Evolutionary conservation across 1,284 basidiomycete species (phyloP).

Genomic region (Volvariella volvacea): DNA sequence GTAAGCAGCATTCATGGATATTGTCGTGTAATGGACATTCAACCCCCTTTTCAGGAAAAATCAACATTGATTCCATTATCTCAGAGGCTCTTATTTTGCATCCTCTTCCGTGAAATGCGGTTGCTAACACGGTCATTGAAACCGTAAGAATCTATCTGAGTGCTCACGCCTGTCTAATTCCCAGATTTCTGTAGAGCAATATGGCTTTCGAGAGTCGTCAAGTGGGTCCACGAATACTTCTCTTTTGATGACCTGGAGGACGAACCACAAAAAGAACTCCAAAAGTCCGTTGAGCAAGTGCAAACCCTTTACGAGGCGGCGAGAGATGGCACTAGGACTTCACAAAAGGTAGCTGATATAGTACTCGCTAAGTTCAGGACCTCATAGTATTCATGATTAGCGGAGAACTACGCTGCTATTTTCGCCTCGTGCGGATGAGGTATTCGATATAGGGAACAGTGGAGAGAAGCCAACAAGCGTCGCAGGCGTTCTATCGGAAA

Average conservation of each 20-base stretch:
- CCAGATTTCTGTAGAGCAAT: conserved; percentile 31
- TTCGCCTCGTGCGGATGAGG: conserved; percentile 17
- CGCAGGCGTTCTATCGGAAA: conserved; percentile 25
- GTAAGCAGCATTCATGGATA: conserved; percentile 24
- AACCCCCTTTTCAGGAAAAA: conserved; percentile 40
- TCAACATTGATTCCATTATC: conserved; percentile 40
- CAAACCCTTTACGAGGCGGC: conserved; percentile 44
- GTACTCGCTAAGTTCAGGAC: not conserved
- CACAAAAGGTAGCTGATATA: conserved; percentile 32
- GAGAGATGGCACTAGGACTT: conserved; percentile 34
- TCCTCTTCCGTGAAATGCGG: conserved; percentile 56
- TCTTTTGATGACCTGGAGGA: conserved; percentile 26
- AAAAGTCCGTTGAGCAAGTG: conserved; percentile 34
- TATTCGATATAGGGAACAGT: not conserved
- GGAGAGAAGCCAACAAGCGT: conserved; percentile 18
- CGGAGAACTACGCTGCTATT: conserved; percentile 38
- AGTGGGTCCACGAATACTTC: conserved; percentile 42
- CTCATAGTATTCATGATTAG: conserved; percentile 19
- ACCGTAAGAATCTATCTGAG: conserved; percentile 34
- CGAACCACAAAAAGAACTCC: conserved; percentile 37
- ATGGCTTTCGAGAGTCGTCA: conserved; percentile 49
- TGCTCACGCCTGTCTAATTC: conserved; percentile 4
- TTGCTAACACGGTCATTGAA: conserved; percentile 55
- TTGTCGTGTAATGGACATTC: conserved; percentile 1
- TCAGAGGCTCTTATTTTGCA: conserved; percentile 49